These are phyloP conservation scores for Cercospora zeae-maydis DNA, from an alignment of 2,329 filamentous ascomycete species.

Conservation along the genomic window DNA sequence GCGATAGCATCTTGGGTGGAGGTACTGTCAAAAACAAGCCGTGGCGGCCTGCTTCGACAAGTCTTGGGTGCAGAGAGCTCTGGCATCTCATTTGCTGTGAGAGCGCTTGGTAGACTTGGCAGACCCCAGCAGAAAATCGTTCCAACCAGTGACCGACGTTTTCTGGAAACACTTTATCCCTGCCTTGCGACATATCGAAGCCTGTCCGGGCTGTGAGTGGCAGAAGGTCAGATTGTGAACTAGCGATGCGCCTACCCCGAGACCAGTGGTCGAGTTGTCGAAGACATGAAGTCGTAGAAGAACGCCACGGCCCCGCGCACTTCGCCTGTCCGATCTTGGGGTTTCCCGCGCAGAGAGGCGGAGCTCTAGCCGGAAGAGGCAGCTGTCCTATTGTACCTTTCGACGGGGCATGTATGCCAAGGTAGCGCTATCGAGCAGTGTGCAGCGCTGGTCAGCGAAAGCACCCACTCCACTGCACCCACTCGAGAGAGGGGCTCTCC, in stretches of 20 bases:
- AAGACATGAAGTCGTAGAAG: slow-evolving; percentile 7
- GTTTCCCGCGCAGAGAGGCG: neutral
- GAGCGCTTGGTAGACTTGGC: slow-evolving; percentile 9
- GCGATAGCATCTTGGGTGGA: neutral
- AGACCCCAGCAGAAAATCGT: neutral
- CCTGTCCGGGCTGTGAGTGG: neutral
- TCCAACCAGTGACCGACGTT: neutral
- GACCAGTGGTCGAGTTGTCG: neutral
- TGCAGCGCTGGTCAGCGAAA: slow-evolving; percentile 1
- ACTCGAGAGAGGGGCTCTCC: neutral
- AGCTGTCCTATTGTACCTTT: slow-evolving; percentile 3
- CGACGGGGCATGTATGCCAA: neutral
- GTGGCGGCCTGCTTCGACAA: neutral
- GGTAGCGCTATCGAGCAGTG: slow-evolving; percentile 3
- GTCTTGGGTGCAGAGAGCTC: slow-evolving; percentile 3
- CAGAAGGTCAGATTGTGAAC: neutral
- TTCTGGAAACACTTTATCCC: neutral
- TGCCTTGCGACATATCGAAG: neutral
- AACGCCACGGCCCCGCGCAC: neutral
- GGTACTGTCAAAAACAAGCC: neutral
- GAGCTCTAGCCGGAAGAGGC: slow-evolving; percentile 8
- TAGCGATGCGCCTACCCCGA: neutral
- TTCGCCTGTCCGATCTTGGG: neutral
- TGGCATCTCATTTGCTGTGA: slow-evolving; percentile 8
- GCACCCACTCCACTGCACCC: neutral